Percentiles rank a stretch among this genome's conserved stretches.
Evolutionary conservation across 257 asterid species (phyloP).

Genomic region (Solanum megistacrolobum): DNA sequence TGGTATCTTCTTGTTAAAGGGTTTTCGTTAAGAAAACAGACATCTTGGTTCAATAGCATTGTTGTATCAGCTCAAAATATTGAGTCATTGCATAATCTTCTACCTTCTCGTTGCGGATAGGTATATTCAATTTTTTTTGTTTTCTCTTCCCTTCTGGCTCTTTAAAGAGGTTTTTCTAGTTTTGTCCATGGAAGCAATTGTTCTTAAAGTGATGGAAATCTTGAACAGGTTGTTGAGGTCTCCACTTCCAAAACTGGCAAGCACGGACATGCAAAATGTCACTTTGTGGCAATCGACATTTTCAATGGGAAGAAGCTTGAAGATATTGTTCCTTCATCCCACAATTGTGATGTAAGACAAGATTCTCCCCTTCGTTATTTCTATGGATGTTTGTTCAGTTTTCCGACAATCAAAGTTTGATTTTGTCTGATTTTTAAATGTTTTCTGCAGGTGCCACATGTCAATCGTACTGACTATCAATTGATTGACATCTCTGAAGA

Average conservation of each 20-base stretch:
- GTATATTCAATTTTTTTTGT: neutral
- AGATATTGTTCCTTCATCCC: conserved; percentile 69
- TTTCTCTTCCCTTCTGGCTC: neutral
- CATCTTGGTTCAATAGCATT: neutral
- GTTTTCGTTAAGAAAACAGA: neutral
- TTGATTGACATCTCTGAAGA: conserved; percentile 29
- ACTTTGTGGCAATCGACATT: conserved; percentile 58
- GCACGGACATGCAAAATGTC: conserved; percentile 71
- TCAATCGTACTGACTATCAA: conserved; percentile 52
- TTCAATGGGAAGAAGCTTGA: conserved; percentile 56
- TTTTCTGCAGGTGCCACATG: conserved; percentile 46
- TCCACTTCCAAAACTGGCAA: conserved; percentile 66
- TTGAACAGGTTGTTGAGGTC: conserved; percentile 50
- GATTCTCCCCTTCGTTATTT: neutral
- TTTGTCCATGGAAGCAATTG: neutral
- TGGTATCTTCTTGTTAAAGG: neutral
- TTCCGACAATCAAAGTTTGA: neutral
- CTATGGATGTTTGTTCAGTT: neutral
- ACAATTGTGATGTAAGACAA: conserved; percentile 47
- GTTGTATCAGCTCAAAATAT: neutral
- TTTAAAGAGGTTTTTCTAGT: neutral
- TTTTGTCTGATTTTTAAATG: neutral
- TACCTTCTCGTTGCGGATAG: neutral
- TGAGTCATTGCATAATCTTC: neutral
- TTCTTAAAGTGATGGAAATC: neutral